Conservation (phyloP, 2,329 filamentous ascomycete genomes). For the Diplodia sapinea region DNA sequence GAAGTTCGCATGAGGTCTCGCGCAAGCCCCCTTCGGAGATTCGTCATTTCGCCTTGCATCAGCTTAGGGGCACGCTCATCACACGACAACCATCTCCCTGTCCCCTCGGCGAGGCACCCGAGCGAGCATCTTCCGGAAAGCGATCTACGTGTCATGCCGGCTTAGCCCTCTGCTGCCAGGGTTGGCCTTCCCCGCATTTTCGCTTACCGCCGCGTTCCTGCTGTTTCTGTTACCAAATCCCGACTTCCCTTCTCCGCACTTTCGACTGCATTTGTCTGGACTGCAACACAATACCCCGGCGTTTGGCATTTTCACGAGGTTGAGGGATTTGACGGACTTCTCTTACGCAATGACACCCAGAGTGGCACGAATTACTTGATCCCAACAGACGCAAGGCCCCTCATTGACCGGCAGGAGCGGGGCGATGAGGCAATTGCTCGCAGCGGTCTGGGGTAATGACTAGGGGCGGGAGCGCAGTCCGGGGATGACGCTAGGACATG, state of each 20-base stretch:
- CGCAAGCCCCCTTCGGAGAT: constrained; percentile 18
- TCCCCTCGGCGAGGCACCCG: constrained; percentile 12
- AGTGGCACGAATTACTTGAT: constrained; percentile 15
- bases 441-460: constrained; percentile 13
- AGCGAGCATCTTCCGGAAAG: constrained; percentile 4
- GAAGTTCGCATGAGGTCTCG: constrained; percentile 76
- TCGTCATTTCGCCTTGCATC: constrained; percentile 21
- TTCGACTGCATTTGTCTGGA: constrained; percentile 23
- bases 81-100: background rate
- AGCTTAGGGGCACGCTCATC: constrained; percentile 1
- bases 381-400: constrained; percentile 12
- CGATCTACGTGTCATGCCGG: constrained; percentile 31
- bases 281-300: constrained; percentile 32
- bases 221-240: constrained; percentile 31
- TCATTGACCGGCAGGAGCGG: constrained; percentile 17
- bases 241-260: constrained; percentile 29
- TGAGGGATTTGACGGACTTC: constrained; percentile 26
- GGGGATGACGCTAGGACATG: constrained; percentile 23
- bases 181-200: constrained; percentile 31
- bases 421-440: constrained; percentile 15
- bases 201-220: constrained; percentile 30
- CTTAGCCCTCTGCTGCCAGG: constrained; percentile 10
- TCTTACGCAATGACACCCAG: constrained; percentile 24
- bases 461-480: constrained; percentile 24
- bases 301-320: constrained; percentile 25